phyloP scores from a whole-genome alignment of 768 basidiomycete genomes.

The Vararia minispora region DNA sequence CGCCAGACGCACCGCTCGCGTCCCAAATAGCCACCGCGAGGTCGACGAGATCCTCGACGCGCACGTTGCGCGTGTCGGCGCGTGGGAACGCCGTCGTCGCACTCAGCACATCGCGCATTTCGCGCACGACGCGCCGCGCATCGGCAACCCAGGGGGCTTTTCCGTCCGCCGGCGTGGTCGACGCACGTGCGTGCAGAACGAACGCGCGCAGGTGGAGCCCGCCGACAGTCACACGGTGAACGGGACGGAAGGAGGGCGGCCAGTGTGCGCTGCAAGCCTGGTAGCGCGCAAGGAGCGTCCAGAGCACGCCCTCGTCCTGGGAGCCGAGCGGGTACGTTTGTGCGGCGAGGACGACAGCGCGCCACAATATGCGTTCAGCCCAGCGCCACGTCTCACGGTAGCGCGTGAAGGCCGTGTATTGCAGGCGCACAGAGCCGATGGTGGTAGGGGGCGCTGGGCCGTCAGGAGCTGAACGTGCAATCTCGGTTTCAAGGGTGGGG shows the following conservation, averaged over 20 bases:
- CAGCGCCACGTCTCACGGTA: constrained; percentile 83
- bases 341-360: constrained; percentile 60
- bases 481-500: constrained; percentile 33
- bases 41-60: constrained; percentile 79
- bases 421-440: constrained; percentile 25
- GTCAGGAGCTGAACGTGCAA: constrained; percentile 19
- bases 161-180: constrained; percentile 16
- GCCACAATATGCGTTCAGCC: constrained; percentile 72
- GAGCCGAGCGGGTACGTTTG: constrained; percentile 27
- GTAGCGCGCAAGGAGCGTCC: constrained; percentile 55
- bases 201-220: constrained; percentile 68
- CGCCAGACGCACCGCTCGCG: constrained; percentile 48
- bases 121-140: constrained; percentile 54
- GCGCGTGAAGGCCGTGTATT: constrained; percentile 45
- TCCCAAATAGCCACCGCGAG: constrained; percentile 78
- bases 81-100: constrained; percentile 66
- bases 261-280: constrained; percentile 52
- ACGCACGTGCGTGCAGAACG: constrained; percentile 29
- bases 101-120: constrained; percentile 59
- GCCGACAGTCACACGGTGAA: constrained; percentile 60
- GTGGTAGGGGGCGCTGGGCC: constrained; percentile 21
- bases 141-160: constrained; percentile 50
- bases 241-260: constrained; percentile 70
- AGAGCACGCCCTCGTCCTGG: constrained; percentile 35
- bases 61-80: constrained; percentile 68